phyloP scores from a whole-genome alignment of 2,329 filamentous ascomycete species.

The Colletotrichum sp. region DNA sequence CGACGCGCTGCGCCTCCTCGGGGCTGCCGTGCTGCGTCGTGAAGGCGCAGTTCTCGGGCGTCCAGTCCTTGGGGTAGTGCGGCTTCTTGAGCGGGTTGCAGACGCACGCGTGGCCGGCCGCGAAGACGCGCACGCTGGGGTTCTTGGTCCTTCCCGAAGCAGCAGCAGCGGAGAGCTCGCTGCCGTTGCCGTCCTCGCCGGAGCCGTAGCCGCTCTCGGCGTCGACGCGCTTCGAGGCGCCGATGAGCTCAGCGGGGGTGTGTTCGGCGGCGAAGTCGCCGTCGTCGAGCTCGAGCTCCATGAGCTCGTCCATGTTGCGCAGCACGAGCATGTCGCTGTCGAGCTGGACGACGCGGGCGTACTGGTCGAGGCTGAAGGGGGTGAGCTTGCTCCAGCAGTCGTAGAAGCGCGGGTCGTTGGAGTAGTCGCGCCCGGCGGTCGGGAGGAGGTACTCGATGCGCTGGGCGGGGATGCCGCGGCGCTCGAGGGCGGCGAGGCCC shows the following conservation, averaged over 20 bases:
- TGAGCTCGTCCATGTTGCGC: conserved; percentile 90
- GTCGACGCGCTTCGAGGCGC: neutral
- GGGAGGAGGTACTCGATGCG: conserved; percentile 77
- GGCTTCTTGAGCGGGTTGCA: conserved; percentile 81
- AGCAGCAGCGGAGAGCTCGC: neutral
- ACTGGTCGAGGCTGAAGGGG: conserved; percentile 78
- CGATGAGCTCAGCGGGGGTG: conserved; percentile 11
- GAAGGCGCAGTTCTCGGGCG: conserved; percentile 62
- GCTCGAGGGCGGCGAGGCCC: conserved; percentile 72
- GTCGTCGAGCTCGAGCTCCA: conserved; percentile 77
- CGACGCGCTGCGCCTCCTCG: conserved; percentile 49
- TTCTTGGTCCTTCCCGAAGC: neutral
- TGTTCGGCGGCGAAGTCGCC: conserved; percentile 18
- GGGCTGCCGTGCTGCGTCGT: conserved; percentile 56
- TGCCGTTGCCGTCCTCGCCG: neutral
- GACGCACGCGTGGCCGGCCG: conserved; percentile 82
- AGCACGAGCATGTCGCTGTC: conserved; percentile 88
- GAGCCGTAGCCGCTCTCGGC: neutral
- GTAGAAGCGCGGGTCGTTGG: conserved; percentile 82
- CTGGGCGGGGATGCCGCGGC: conserved; percentile 72
- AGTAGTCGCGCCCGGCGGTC: conserved; percentile 68
- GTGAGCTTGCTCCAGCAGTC: conserved; percentile 90
- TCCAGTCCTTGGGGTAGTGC: conserved; percentile 80
- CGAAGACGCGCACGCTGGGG: conserved; percentile 66
- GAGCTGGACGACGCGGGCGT: conserved; percentile 80